Evolutionary conservation across 2,329 filamentous ascomycete species (phyloP), one percentile per base, ranked within the genome.

Genomic region (Hypoxylon sp.): DNA sequence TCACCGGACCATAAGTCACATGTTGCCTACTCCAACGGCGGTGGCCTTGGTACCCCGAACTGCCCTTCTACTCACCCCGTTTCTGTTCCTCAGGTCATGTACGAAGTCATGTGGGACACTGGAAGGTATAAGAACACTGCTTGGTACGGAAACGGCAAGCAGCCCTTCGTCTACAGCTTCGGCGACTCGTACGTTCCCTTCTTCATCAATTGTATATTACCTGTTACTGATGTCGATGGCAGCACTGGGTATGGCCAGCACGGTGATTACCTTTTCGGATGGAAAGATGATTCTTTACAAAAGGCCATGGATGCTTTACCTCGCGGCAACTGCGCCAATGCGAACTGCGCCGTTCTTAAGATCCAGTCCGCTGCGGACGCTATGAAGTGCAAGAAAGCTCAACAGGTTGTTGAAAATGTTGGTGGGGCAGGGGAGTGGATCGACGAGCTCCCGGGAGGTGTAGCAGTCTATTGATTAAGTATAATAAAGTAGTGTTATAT

Each of bases 201-300:
- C 4, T 9, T 14, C 25, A 21, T 55, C 46, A 14, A 50, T 50
- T 32, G 7, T 21, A 5, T 59, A n/a, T n/a, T n/a, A 21, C 34
- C 2, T 45, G 30, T 36, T 55, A 60, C 67, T 69, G 6, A 69
- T n/a, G n/a, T 34, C 6, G 1, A 50, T 52, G 25, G 5, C 5
- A 69, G 67, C 19, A 79, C 75, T 0, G 80, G 80, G 5, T 80
- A 73, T 46, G 73, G 74, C 3, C 75, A 74, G 55, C 80, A 81
- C 57, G 80, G 78, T 17, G 80, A 82, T 46, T 82, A 82, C 66
- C 63, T 81, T 9, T 81, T 81, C 62, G 79, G 79, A 45, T 81
- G 79, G 79, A 78, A 81, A 70, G 79, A 74, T 60, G 77, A 81
- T 59, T 69, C 78, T n/a, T 73, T 82, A 43, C 80, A 82, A 68